Conservation (phyloP, 2,329 filamentous ascomycete species). For the Aspergillus fischeri region DNA sequence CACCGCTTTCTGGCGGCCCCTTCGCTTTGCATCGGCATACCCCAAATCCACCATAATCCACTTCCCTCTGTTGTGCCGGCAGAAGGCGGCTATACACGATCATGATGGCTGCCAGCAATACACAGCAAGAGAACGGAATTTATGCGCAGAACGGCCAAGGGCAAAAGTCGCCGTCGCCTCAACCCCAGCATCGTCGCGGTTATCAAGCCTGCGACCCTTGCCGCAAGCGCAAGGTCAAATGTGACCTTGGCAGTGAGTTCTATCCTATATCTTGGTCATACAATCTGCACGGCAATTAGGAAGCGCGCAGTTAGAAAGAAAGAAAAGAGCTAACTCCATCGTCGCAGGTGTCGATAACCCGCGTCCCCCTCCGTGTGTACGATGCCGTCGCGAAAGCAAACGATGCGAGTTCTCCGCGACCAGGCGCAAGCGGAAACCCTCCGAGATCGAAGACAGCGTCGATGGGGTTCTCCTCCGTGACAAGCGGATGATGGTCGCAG, state of each 20-base stretch:
- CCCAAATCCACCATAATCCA: constrained; percentile 18
- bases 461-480: constrained; percentile 41
- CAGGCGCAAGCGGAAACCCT: constrained; percentile 80
- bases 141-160: constrained; percentile 16
- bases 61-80: constrained; percentile 12
- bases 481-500: constrained; percentile 51
- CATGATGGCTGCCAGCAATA: constrained; percentile 18
- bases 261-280: neutral
- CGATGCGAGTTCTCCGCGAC: constrained; percentile 97
- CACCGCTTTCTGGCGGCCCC: constrained; percentile 32
- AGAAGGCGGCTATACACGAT: constrained; percentile 11
- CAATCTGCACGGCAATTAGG: neutral
- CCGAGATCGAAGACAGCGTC: constrained; percentile 41
- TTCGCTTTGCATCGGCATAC: constrained; percentile 40
- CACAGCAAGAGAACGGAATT: constrained; percentile 12
- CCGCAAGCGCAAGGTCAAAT: constrained; percentile 48
- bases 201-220: constrained; percentile 49
- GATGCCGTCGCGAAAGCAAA: constrained; percentile 91
- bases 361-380: constrained; percentile 86
- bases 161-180: constrained; percentile 30
- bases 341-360: constrained; percentile 73
- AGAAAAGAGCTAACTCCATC: constrained; percentile 10
- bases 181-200: constrained; percentile 42
- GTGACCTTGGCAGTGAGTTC: constrained; percentile 44
- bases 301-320: neutral